Percentiles rank a stretch among this genome's conserved stretches.
Conservation (phyloP, 257 asterid species). For the Nicotiana attenuata region DNA sequence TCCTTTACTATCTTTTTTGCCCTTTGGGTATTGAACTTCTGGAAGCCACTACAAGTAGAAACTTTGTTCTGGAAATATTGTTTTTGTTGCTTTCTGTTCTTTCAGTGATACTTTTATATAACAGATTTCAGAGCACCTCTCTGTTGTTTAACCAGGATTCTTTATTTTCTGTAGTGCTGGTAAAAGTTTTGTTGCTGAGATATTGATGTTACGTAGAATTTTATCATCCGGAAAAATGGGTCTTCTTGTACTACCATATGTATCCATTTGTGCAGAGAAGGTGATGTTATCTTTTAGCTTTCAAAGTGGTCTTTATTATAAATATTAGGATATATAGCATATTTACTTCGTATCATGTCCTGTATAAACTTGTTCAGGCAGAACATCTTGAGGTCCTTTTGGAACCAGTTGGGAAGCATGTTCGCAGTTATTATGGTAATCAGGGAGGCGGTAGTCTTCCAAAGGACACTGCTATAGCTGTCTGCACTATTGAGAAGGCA, state of each 20-base stretch:
- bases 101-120: background rate
- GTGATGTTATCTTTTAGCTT: constrained; percentile 27
- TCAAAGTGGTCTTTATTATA: background rate
- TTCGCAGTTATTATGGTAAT: constrained; percentile 94
- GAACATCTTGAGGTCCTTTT: constrained; percentile 90
- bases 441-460: constrained; percentile 97
- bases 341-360: background rate
- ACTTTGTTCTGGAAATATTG: background rate
- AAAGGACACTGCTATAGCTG: constrained; percentile 88
- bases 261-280: constrained; percentile 95
- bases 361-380: constrained; percentile 42
- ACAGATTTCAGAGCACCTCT: background rate
- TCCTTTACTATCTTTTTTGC: background rate
- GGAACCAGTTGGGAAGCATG: constrained; percentile 82
- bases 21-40: background rate
- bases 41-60: background rate
- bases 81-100: background rate
- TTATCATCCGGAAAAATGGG: constrained; percentile 82
- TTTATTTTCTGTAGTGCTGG: constrained; percentile 65
- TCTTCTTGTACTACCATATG: constrained; percentile 93
- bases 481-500: constrained; percentile 98
- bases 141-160: background rate
- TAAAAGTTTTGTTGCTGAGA: constrained; percentile 96
- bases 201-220: constrained; percentile 85
- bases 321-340: constrained; percentile 15